Evolutionary conservation across 1,284 basidiomycete genomes (phyloP).

Genomic region (Baeospora myosura): DNA sequence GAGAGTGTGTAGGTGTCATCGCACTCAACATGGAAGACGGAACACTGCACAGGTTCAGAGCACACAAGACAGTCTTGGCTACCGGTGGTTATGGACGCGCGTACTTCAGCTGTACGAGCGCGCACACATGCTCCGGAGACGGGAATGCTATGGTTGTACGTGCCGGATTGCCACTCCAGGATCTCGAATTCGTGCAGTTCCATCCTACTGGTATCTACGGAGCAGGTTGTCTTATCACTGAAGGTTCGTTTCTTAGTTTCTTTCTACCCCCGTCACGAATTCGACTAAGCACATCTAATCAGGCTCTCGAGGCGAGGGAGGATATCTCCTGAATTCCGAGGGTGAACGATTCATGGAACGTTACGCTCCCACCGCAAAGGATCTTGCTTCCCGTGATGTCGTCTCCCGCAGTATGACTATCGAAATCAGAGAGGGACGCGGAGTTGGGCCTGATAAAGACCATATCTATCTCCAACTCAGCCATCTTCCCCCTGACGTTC

Average conservation of each 20-base stretch:
- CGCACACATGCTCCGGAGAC: conserved; percentile 98
- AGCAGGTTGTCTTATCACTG: conserved; percentile 97
- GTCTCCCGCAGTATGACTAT: conserved; percentile 99
- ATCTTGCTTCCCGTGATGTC: conserved; percentile 98
- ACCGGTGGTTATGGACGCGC: conserved; percentile 98
- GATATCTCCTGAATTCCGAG: conserved; percentile 96
- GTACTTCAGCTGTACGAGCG: conserved; percentile 98
- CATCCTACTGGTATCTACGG: conserved; percentile 99
- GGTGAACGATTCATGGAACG: conserved; percentile 99
- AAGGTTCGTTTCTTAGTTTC: conserved; percentile 51
- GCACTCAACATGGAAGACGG: conserved; percentile 99
- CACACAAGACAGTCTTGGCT: conserved; percentile 97
- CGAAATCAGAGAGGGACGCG: conserved; percentile 98
- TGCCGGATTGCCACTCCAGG: conserved; percentile 95
- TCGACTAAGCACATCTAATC: no score
- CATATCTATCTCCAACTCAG: conserved; percentile 97
- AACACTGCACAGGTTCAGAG: conserved; percentile 95
- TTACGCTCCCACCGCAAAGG: conserved; percentile 98
- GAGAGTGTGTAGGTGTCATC: conserved; percentile 98
- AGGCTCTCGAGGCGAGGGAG: conserved; percentile 99
- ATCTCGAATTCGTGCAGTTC: conserved; percentile 99
- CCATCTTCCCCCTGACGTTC: conserved; percentile 92
- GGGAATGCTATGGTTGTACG: conserved; percentile 98
- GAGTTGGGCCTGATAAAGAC: conserved; percentile 98
- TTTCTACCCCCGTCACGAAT: no score